Percentiles rank a stretch among this genome's conserved stretches.
Conservation (phyloP, 1,284 basidiomycete genomes). For the Malassezia yamatoensis region DNA sequence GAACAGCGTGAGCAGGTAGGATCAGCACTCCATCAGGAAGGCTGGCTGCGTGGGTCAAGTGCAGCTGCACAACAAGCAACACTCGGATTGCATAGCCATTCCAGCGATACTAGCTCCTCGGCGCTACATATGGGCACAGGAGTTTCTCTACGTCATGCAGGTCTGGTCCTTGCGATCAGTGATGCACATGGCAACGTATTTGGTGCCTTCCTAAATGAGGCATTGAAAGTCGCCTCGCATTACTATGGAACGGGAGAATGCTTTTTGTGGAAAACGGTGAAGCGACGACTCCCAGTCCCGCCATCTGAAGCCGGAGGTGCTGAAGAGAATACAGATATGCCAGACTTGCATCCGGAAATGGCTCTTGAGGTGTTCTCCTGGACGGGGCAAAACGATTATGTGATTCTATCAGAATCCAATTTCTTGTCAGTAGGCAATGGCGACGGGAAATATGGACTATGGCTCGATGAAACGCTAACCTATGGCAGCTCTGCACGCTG, state of each 20-base stretch:
- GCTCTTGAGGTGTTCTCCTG: conserved; percentile 62
- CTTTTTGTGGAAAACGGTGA: conserved; percentile 53
- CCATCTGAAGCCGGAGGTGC: conserved; percentile 28
- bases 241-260: conserved; percentile 45
- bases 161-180: conserved; percentile 34
- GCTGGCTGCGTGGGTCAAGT: conserved; percentile 35
- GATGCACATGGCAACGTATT: conserved; percentile 40
- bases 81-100: background rate
- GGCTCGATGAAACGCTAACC: conserved; percentile 71
- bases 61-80: conserved; percentile 25
- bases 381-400: conserved; percentile 84
- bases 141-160: conserved; percentile 28
- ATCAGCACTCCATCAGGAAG: conserved; percentile 18
- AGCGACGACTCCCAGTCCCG: conserved; percentile 28
- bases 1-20: conserved; percentile 15
- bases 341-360: conserved; percentile 12
- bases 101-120: background rate
- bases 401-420: conserved; percentile 64
- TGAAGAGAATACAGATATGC: background rate
- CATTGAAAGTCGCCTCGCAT: conserved; percentile 28
- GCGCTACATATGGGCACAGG: conserved; percentile 15
- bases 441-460: conserved; percentile 57
- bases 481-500: conserved; percentile 74
- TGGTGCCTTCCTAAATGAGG: conserved; percentile 44
- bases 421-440: conserved; percentile 37